phyloP scores from a whole-genome alignment of 306 rosid genomes.

The Cicer arietinum region DNA sequence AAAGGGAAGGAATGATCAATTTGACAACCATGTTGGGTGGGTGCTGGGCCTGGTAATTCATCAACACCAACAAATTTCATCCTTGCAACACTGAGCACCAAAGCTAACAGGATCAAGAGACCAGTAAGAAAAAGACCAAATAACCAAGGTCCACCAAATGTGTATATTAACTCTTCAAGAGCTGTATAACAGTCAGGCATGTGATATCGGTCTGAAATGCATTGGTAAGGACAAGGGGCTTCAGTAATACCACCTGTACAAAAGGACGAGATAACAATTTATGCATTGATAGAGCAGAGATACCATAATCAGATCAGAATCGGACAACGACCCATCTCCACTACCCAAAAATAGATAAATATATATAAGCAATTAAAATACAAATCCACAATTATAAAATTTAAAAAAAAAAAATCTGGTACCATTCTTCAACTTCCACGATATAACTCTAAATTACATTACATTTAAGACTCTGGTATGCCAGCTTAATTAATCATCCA shows the following conservation, averaged over 20 bases:
- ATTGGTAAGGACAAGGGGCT: conserved; percentile 87
- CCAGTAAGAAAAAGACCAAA: conserved; percentile 85
- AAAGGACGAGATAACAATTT: conserved; percentile 26
- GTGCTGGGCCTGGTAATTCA: conserved; percentile 90
- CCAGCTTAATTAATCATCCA: conserved; percentile 31
- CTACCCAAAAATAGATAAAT: background rate
- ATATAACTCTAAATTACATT: conserved; percentile 17
- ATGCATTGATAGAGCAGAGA: conserved; percentile 14
- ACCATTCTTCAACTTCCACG: conserved; percentile 14
- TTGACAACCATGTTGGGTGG: conserved; percentile 97
- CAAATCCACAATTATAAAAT: conserved; percentile 11
- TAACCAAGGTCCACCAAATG: conserved; percentile 98
- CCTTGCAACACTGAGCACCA: conserved; percentile 95
- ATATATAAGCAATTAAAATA: background rate
- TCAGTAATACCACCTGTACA: conserved; percentile 84
- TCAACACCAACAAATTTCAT: conserved; percentile 96
- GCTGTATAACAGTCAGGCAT: conserved; percentile 97
- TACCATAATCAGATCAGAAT: background rate
- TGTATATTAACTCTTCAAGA: conserved; percentile 92
- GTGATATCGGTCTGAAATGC: conserved; percentile 95
- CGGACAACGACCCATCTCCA: background rate
- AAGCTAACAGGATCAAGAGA: conserved; percentile 84
- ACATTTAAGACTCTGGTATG: conserved; percentile 6
- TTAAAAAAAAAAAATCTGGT: background rate
- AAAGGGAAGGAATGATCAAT: conserved; percentile 98